phyloP scores from a whole-genome alignment of 805 yeast species.

The Wickerhamomyces queroliae region DNA sequence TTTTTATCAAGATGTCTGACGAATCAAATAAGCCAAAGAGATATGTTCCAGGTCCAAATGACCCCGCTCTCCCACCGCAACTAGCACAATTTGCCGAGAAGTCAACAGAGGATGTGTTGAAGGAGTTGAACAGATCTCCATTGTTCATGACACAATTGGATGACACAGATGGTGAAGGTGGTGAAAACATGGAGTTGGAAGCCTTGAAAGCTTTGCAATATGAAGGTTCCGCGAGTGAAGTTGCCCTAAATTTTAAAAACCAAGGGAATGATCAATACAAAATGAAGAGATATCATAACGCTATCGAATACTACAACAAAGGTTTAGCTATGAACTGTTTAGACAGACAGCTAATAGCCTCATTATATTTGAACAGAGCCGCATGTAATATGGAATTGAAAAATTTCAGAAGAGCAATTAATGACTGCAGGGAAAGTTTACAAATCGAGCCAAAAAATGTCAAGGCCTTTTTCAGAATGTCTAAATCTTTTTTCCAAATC shows the following conservation, averaged over 20 bases:
- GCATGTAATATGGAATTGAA: slow-evolving; percentile 84
- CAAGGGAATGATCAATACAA: slow-evolving; percentile 91
- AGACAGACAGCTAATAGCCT: slow-evolving; percentile 46
- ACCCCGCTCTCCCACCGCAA: slow-evolving; percentile 80
- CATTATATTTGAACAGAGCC: slow-evolving; percentile 76
- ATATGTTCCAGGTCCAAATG: slow-evolving; percentile 45
- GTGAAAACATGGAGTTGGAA: slow-evolving; percentile 69
- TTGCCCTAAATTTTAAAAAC: slow-evolving; percentile 81
- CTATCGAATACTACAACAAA: slow-evolving; percentile 71
- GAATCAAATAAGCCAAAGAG: slow-evolving; percentile 26
- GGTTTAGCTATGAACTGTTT: slow-evolving; percentile 71
- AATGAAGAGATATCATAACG: slow-evolving; percentile 64
- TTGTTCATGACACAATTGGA: slow-evolving; percentile 90
- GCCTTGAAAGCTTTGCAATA: slow-evolving; percentile 89
- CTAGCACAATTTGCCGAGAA: slow-evolving; percentile 56
- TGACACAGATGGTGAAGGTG: slow-evolving; percentile 70
- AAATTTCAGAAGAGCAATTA: slow-evolving; percentile 81
- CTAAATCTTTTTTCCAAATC: slow-evolving; percentile 69
- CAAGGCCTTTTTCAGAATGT: slow-evolving; percentile 84
- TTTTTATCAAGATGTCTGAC: slow-evolving; percentile 4
- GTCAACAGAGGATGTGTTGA: slow-evolving; percentile 68
- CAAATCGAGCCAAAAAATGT: slow-evolving; percentile 58
- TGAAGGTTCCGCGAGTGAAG: slow-evolving; percentile 93
- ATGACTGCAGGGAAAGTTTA: slow-evolving; percentile 75
- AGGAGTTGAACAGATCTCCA: slow-evolving; percentile 78